Conservation (phyloP, 495 filamentous ascomycete genomes). For the Letharia lupina region DNA sequence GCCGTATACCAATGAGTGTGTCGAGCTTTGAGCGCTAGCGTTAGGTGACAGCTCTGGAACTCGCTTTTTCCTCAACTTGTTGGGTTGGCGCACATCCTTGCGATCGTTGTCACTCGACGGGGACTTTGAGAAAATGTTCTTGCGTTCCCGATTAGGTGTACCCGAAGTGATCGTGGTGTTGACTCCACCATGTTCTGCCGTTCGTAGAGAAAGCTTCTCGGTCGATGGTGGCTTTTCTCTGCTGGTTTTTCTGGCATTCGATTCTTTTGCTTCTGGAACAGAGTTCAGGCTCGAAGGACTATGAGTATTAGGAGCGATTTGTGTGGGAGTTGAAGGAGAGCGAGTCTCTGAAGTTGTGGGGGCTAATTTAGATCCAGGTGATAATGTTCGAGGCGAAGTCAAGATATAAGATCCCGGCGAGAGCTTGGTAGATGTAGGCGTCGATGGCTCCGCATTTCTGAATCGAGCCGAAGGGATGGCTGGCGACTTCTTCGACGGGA, state of each 20-base stretch:
- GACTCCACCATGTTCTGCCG: conserved; percentile 21
- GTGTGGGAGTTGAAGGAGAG: conserved; percentile 11
- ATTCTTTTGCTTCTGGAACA: conserved; percentile 14
- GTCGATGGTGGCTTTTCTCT: conserved; percentile 27
- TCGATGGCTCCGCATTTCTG: conserved; percentile 30
- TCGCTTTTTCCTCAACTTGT: conserved; percentile 79
- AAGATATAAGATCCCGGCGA: conserved; percentile 29
- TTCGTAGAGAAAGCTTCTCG: conserved; percentile 38
- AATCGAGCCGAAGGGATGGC: conserved; percentile 46
- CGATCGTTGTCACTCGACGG: conserved; percentile 51
- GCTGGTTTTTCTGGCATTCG: conserved; percentile 3
- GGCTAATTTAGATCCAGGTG: conserved; percentile 11
- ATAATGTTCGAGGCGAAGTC: conserved; percentile 14
- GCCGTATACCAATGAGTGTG: conserved; percentile 53
- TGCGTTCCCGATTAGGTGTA: conserved; percentile 64
- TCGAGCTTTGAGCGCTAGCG: conserved; percentile 79
- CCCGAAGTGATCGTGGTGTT: conserved; percentile 37
- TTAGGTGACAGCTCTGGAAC: conserved; percentile 58
- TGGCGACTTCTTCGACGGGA: conserved; percentile 88
- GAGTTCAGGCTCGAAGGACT: conserved; percentile 13
- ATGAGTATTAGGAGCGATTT: conserved; percentile 12
- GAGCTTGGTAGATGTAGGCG: conserved; percentile 30
- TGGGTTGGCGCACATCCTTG: conserved; percentile 56
- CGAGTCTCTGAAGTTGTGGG: conserved; percentile 1
- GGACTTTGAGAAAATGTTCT: conserved; percentile 61